phyloP scores from a whole-genome alignment of 1,284 basidiomycete genomes.

The Chiua sp. region DNA sequence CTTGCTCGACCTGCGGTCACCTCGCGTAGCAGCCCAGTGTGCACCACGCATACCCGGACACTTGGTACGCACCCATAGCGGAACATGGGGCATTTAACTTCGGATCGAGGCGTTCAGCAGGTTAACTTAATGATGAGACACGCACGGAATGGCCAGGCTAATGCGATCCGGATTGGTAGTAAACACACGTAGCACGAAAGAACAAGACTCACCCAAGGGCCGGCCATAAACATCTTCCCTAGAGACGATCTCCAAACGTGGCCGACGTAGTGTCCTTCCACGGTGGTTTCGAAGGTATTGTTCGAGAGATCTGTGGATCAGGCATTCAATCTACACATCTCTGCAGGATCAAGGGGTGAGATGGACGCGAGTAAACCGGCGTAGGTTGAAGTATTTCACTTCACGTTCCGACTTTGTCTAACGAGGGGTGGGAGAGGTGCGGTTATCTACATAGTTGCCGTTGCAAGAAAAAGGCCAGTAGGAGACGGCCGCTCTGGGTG shows the following conservation, averaged over 20 bases:
- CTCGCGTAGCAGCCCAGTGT: constrained; percentile 42
- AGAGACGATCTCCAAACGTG: constrained; percentile 77
- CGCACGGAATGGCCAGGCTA: constrained; percentile 65
- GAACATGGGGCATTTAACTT: constrained; percentile 80
- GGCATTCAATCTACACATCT: constrained; percentile 47
- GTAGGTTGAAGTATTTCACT: no score
- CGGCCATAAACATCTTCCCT: constrained; percentile 61
- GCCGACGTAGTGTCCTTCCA: constrained; percentile 79
- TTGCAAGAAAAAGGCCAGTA: no score
- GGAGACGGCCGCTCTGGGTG: no score
- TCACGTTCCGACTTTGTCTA: no score
- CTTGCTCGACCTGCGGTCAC: not conserved
- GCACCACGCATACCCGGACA: constrained; percentile 59
- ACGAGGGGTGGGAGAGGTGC: no score
- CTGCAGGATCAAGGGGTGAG: no score
- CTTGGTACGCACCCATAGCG: constrained; percentile 64
- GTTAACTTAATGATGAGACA: constrained; percentile 65
- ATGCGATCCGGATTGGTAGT: constrained; percentile 1
- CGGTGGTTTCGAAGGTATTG: constrained; percentile 49
- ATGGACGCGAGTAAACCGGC: no score
- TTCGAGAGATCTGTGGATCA: constrained; percentile 65
- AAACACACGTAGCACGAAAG: not conserved
- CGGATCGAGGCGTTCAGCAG: constrained; percentile 77
- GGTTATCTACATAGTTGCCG: no score
- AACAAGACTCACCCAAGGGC: constrained; percentile 55